Evolutionary conservation across 176 grass and related monocot genomes (phyloP).

Genomic region (Musa beccarii): DNA sequence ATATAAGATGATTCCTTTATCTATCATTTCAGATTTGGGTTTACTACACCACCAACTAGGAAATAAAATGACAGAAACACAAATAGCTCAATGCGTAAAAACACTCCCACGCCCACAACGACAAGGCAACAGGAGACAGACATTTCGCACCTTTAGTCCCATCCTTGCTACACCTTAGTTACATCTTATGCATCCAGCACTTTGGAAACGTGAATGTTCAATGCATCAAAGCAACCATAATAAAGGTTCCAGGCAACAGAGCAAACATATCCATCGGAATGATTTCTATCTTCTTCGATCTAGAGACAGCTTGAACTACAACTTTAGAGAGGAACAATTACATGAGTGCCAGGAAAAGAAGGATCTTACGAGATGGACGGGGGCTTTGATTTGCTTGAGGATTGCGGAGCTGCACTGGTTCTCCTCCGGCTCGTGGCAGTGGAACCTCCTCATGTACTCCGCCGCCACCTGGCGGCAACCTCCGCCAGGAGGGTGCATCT

Average conservation of each 20-base stretch:
- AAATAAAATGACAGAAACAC: background rate
- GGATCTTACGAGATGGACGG: background rate
- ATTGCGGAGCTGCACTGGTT: slow-evolving; percentile 1
- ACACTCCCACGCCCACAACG: background rate
- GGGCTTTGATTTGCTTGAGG: slow-evolving; percentile 1
- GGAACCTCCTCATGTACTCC: slow-evolving; percentile 1
- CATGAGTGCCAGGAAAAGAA: background rate
- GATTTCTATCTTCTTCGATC: background rate
- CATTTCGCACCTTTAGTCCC: too few relatives aligned
- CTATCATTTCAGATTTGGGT: background rate
- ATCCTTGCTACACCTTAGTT: too few relatives aligned
- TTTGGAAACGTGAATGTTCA: too few relatives aligned
- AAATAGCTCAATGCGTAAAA: background rate
- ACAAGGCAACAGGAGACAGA: too few relatives aligned
- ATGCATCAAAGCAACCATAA: too few relatives aligned
- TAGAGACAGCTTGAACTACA: background rate
- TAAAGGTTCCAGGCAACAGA: background rate
- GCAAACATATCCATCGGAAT: background rate
- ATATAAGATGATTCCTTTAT: too few relatives aligned
- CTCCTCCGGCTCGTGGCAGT: slow-evolving; percentile 1
- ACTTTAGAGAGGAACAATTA: background rate
- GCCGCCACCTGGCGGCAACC: background rate
- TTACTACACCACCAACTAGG: background rate
- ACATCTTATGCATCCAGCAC: too few relatives aligned
- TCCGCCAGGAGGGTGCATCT: background rate